Evolutionary conservation across 306 rosid species (phyloP).

Genomic region (Fragaria nilgerrensis): DNA sequence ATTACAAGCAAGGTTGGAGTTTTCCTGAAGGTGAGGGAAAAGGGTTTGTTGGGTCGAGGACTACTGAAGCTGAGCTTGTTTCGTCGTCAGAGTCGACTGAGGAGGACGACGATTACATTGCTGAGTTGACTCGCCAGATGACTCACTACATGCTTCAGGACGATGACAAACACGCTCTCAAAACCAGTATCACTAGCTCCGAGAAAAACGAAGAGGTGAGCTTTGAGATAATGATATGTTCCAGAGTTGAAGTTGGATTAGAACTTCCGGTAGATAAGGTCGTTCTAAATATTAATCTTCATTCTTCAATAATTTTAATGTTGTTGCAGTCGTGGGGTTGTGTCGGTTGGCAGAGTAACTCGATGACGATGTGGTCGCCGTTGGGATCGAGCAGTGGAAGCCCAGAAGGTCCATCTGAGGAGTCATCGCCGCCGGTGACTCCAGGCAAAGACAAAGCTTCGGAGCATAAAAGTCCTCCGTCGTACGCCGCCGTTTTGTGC

Average conservation of each 20-base stretch:
- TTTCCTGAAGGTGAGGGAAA: not conserved
- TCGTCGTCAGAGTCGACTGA: conserved; percentile 27
- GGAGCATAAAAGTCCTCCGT: not conserved
- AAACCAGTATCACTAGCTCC: conserved; percentile 15
- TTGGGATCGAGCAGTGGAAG: conserved; percentile 47
- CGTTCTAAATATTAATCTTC: not conserved
- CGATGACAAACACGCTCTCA: conserved; percentile 18
- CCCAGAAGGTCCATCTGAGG: conserved; percentile 42
- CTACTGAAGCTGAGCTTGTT: conserved; percentile 10
- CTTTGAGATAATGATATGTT: not conserved
- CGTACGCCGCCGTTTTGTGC: conserved; percentile 15
- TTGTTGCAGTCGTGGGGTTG: conserved; percentile 44
- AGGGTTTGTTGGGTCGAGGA: not conserved
- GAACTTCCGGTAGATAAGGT: not conserved
- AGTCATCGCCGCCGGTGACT: conserved; percentile 44
- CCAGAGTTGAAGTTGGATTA: not conserved
- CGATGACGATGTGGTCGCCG: conserved; percentile 42
- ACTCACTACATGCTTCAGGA: conserved; percentile 48
- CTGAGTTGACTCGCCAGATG: conserved; percentile 60
- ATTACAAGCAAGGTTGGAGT: not conserved
- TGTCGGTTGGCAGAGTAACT: conserved; percentile 37
- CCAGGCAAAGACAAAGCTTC: conserved; percentile 10
- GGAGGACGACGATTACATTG: conserved; percentile 47
- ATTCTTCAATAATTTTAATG: not conserved
- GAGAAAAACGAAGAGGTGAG: conserved; percentile 38